Evolutionary conservation across 1,139 yeast genomes (phyloP).

Genomic region (Saccharomyces hybrid): DNA sequence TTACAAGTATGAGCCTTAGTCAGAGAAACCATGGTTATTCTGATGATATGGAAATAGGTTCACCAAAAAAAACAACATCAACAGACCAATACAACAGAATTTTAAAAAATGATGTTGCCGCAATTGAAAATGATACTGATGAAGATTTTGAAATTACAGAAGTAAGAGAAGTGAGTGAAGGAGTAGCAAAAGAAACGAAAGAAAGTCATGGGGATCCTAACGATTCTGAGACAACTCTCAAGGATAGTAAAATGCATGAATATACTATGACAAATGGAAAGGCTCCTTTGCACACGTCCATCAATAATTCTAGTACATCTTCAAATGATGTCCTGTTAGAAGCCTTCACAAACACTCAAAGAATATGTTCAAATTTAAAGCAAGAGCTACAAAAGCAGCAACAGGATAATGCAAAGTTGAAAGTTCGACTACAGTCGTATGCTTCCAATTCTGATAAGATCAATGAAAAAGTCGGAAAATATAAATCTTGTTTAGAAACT

Average conservation of each 20-base stretch:
- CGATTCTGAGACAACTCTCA: background rate
- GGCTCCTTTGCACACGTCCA: background rate
- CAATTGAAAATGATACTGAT: conserved; percentile 11
- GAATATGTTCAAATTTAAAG: conserved; percentile 27
- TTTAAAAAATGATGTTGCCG: background rate
- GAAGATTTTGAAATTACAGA: conserved; percentile 30
- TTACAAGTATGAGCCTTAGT: background rate
- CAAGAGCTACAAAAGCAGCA: conserved; percentile 23
- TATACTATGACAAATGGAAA: background rate
- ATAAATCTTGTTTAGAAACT: conserved; percentile 14
- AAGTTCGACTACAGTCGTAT: conserved; percentile 14
- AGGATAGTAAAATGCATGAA: background rate
- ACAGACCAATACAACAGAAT: background rate
- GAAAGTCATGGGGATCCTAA: background rate
- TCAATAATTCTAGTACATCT: conserved; percentile 11
- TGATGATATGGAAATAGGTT: background rate
- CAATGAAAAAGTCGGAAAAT: conserved; percentile 13
- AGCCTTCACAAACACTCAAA: conserved; percentile 31
- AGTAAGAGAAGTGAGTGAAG: conserved; percentile 17
- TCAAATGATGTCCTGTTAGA: conserved; percentile 31
- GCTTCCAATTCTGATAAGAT: conserved; percentile 16
- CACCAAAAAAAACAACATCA: background rate
- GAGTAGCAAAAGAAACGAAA: background rate
- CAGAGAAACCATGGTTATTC: background rate
- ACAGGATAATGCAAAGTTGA: conserved; percentile 21